Percentiles rank a stretch among this genome's conserved stretches.
These are phyloP conservation scores for Aspergillus luchuensis DNA, from an alignment of 2,329 filamentous ascomycete genomes.

Conservation along the genomic window DNA sequence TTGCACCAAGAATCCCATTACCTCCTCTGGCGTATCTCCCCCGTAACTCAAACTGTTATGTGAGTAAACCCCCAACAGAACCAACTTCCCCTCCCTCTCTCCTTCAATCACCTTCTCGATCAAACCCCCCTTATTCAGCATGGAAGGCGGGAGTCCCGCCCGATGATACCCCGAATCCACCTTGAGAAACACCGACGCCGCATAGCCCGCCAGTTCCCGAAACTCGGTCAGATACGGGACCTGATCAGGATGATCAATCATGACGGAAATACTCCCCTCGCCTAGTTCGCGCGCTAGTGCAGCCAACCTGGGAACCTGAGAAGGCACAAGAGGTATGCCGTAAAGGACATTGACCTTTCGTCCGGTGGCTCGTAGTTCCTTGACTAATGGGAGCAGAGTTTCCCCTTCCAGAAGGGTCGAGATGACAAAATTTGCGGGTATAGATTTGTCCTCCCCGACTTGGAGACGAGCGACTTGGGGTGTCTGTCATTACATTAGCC, in stretches of 20 bases:
- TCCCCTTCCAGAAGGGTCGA: constrained; percentile 77
- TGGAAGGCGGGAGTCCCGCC: constrained; percentile 63
- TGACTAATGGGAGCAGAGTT: constrained; percentile 61
- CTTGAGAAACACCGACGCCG: constrained; percentile 67
- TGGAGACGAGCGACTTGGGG: constrained; percentile 67
- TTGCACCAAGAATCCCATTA: constrained; percentile 59
- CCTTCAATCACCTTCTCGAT: constrained; percentile 30
- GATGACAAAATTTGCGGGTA: constrained; percentile 63
- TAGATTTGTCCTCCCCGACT: constrained; percentile 59
- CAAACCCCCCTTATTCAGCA: constrained; percentile 40
- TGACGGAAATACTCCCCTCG: constrained; percentile 59
- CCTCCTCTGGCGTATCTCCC: constrained; percentile 56
- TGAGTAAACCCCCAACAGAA: constrained; percentile 68
- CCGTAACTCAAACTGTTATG: constrained; percentile 74
- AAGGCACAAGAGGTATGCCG: constrained; percentile 68
- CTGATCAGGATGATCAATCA: constrained; percentile 70
- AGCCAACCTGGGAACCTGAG: constrained; percentile 62
- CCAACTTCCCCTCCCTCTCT: constrained; percentile 31
- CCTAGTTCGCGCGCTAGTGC: constrained; percentile 59
- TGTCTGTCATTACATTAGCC: constrained; percentile 51
- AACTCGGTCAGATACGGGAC: constrained; percentile 53
- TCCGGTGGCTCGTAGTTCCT: constrained; percentile 57
- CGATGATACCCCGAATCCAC: constrained; percentile 73
- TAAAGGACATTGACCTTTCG: constrained; percentile 69
- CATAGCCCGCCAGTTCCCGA: constrained; percentile 45